Evolutionary conservation across 768 basidiomycete species (phyloP).

Genomic region (Sporobolomyces roseus): DNA sequence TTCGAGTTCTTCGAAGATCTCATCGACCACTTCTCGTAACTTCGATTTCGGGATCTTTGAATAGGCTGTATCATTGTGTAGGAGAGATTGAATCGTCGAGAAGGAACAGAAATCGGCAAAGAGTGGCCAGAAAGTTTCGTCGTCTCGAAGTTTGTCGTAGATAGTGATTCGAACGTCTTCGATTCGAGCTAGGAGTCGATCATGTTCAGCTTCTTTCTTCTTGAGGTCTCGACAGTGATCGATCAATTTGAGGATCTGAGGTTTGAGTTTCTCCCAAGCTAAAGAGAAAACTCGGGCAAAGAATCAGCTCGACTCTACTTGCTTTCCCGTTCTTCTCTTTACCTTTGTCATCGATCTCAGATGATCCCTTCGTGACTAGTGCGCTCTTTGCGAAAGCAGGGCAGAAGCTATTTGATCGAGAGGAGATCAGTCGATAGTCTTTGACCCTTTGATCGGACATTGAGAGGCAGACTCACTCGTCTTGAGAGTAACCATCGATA

Average conservation of each 20-base stretch:
- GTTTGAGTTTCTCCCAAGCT: slow-evolving; percentile 12
- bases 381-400: neutral
- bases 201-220: neutral
- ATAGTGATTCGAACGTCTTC: neutral
- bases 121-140: neutral
- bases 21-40: neutral
- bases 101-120: slow-evolving; percentile 12
- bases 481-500: neutral
- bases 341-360: slow-evolving; percentile 6
- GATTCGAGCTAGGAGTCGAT: neutral
- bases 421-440: too few species aligned
- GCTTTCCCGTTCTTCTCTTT: too few species aligned
- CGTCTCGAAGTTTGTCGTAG: neutral
- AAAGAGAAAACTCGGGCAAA: neutral
- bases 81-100: too few species aligned
- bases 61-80: too few species aligned
- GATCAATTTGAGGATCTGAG: slow-evolving; percentile 10
- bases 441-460: too few species aligned
- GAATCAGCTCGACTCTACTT: neutral
- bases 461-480: neutral
- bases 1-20: neutral
- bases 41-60: neutral
- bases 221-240: neutral
- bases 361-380: neutral
- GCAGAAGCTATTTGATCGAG: neutral